These are phyloP conservation scores for Lactifluus piperatus DNA, from an alignment of 768 basidiomycete genomes.

Conservation along the genomic window DNA sequence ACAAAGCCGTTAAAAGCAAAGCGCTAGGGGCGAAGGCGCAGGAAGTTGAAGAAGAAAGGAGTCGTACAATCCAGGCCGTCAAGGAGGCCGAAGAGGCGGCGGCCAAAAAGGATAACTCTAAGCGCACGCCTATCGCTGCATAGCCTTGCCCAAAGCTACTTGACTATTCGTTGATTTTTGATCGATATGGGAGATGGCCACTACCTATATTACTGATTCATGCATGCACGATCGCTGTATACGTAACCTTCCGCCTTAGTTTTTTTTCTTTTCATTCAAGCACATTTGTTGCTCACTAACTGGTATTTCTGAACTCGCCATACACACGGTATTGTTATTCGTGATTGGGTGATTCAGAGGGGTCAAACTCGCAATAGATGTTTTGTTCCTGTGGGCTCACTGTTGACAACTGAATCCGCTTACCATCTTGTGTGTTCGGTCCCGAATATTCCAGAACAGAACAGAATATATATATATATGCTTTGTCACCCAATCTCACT, in stretches of 20 bases:
- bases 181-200: background rate
- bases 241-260: slow-evolving; percentile 52
- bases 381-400: background rate
- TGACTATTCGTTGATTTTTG: background rate
- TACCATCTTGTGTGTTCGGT: background rate
- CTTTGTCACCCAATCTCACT: too few relatives aligned
- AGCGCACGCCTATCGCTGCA: slow-evolving; percentile 29
- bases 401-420: background rate
- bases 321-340: slow-evolving; percentile 5
- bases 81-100: slow-evolving; percentile 53
- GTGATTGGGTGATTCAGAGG: background rate
- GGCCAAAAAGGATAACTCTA: slow-evolving; percentile 53
- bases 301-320: slow-evolving; percentile 3
- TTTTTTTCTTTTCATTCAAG: slow-evolving; percentile 16
- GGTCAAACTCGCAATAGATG: slow-evolving; percentile 7
- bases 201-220: slow-evolving; percentile 4
- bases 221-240: slow-evolving; percentile 36
- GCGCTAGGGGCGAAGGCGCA: slow-evolving; percentile 43
- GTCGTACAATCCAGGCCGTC: slow-evolving; percentile 54
- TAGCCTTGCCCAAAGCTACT: background rate
- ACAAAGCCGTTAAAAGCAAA: slow-evolving; percentile 32
- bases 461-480: too few relatives aligned
- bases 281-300: background rate
- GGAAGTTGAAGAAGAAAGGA: slow-evolving; percentile 60
- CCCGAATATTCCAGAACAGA: background rate